Evolutionary conservation across 73 alveolate species (phyloP).

Genomic region (Paramecium tetraurelia): DNA sequence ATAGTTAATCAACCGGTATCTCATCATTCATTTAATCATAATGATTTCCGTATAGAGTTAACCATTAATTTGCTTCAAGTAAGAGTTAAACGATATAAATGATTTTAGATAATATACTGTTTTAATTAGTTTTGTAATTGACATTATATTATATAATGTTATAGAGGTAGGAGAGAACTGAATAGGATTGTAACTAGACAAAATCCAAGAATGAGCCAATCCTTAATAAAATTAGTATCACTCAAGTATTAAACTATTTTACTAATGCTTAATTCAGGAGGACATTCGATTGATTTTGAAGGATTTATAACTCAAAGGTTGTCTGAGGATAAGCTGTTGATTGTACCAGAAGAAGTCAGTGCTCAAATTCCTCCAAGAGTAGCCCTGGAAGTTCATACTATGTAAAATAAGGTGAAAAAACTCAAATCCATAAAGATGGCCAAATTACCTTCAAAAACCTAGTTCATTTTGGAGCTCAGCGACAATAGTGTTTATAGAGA

Average conservation of each 20-base stretch:
- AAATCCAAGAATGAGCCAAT: neutral
- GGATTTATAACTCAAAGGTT: neutral
- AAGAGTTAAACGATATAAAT: neutral
- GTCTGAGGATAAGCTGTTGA: neutral
- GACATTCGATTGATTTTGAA: neutral
- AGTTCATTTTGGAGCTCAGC: neutral
- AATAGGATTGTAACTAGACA: neutral
- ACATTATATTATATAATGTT: neutral
- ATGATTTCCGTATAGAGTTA: neutral
- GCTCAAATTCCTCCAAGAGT: neutral
- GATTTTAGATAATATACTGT: neutral
- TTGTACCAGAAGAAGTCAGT: neutral
- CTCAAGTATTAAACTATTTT: neutral
- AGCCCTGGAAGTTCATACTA: neutral
- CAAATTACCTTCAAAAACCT: neutral
- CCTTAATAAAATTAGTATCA: neutral
- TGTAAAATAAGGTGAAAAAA: neutral
- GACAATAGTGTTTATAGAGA: neutral
- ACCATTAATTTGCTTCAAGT: neutral
- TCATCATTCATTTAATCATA: neutral
- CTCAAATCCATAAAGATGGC: neutral
- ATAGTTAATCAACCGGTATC: neutral
- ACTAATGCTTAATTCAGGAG: slow-evolving; percentile 26
- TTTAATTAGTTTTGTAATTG: neutral
- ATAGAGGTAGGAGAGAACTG: neutral